Percentiles rank a stretch among this genome's conserved stretches.
phyloP scores from a whole-genome alignment of 768 basidiomycete species.

The Naematelia aurantialba region DNA sequence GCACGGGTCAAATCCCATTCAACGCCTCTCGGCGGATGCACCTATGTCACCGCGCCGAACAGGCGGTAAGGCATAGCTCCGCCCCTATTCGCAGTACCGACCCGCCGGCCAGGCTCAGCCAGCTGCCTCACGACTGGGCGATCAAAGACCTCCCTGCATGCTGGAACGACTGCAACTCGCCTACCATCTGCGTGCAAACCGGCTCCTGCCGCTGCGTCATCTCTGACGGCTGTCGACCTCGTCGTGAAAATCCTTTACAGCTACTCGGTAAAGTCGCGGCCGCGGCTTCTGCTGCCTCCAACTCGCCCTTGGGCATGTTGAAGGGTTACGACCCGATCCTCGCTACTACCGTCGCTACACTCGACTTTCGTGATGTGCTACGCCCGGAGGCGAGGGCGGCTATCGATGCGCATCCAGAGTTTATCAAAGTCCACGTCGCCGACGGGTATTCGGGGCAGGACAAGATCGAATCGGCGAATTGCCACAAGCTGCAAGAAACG shows the following conservation, averaged over 20 bases:
- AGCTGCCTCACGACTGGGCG: conserved; percentile 35
- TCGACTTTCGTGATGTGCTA: conserved; percentile 28
- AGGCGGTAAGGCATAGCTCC: conserved; percentile 21
- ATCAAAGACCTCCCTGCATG: conserved; percentile 43
- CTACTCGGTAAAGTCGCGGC: conserved; percentile 18
- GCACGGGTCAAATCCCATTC: conserved; percentile 46
- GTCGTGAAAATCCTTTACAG: conserved; percentile 33
- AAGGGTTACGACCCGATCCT: not conserved
- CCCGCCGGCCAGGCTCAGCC: not conserved
- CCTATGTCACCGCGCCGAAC: conserved; percentile 30
- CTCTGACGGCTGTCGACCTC: conserved; percentile 41
- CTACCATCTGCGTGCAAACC: conserved; percentile 48
- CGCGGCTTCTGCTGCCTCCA: not conserved
- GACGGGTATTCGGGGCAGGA: conserved; percentile 36
- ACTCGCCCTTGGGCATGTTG: conserved; percentile 5
- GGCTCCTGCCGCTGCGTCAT: conserved; percentile 49
- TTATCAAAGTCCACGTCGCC: conserved; percentile 47
- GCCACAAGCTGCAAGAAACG: conserved; percentile 38
- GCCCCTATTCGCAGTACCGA: not conserved
- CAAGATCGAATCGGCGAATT: conserved; percentile 33
- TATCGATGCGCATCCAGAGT: conserved; percentile 32
- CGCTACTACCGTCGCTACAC: not conserved
- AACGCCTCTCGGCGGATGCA: conserved; percentile 36
- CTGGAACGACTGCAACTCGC: conserved; percentile 49
- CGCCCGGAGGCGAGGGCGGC: conserved; percentile 39